Base-by-base conservation (phyloP, 495 filamentous ascomycete genomes). In the Neurospora africana region DNA sequence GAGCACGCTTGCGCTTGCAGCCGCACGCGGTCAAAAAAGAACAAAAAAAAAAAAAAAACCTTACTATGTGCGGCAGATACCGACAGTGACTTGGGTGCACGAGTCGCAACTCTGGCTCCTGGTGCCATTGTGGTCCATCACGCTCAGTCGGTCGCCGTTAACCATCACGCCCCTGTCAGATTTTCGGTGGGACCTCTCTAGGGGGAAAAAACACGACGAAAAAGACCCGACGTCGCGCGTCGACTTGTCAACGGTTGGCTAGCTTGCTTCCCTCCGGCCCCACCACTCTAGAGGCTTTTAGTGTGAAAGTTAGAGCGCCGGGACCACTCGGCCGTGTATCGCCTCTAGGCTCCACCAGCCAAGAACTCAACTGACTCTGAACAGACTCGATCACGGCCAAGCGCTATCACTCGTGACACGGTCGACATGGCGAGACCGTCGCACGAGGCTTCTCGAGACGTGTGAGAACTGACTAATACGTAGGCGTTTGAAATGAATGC, bases 321-420 rank as follows among this genome's bases (percentile, higher is more conserved):
- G 53, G 53, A 65, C 53, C 53, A 65, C 53, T 65, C 53, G 53
- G 53, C 27, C 35, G 72, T 69, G 72, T 74, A 68, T 77, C 71
- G 74, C 78, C 77, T 69, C 74, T 73, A 53, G 67, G 15, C 73
- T 67, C 77, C 75, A 74, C 77, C 58, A 27, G 67, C 76, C 69
- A 74, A 74, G 72, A 74, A 68, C 68, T 70, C 68, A 40, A 78
- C 74, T 80, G 78, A 80, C 78, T 79, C 75, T 72, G 36, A 39
- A 68, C 41, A 67, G 53, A 75, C 72, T 70, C 72, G 61, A 70
- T 67, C 65, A 73, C 69, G 75, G 77, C 70, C 73, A 69, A 74
- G 72, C 77, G 33, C 58, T n/a, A 65, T 70, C 30, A 41, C 73
- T 73, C 65, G 72, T 72, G 71, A 67, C 67, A 73, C 72, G 72